Evolutionary conservation across 306 rosid species (phyloP).

Genomic region (Trifolium dubium): DNA sequence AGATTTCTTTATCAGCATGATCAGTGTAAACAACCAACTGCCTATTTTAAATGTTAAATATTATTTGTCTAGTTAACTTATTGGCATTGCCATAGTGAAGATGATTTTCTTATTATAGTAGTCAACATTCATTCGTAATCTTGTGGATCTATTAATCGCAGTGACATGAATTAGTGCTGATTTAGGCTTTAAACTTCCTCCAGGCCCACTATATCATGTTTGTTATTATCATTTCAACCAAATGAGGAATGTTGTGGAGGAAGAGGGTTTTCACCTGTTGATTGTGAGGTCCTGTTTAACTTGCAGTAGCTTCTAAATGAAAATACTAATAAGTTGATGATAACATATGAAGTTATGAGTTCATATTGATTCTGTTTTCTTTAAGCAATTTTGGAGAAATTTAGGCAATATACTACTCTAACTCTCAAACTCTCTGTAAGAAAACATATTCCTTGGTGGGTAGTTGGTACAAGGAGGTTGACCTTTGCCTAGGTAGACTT

Average conservation of each 20-base stretch:
- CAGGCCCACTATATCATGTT: constrained; percentile 27
- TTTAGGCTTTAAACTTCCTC: constrained; percentile 37
- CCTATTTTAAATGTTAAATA: constrained; percentile 29
- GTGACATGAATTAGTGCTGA: background rate
- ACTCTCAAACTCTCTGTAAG: background rate
- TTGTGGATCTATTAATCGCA: constrained; percentile 30
- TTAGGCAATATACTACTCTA: background rate
- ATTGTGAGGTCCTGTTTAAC: background rate
- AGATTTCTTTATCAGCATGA: constrained; percentile 36
- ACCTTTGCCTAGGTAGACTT: too few species aligned
- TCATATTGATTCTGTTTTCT: background rate
- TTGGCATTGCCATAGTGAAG: constrained; percentile 34
- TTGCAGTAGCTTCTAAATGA: background rate
- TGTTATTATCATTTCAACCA: constrained; percentile 36
- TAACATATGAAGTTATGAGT: too few species aligned
- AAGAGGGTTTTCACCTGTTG: constrained; percentile 28
- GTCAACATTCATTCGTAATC: constrained; percentile 6
- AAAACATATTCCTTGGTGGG: background rate
- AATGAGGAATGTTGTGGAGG: constrained; percentile 2
- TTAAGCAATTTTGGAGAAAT: background rate
- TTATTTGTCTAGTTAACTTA: constrained; percentile 25
- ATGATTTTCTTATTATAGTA: constrained; percentile 20
- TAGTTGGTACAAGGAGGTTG: background rate
- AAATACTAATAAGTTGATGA: background rate
- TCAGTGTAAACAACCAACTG: constrained; percentile 49